Conservation (phyloP, 805 yeast genomes). For the Saccharomycopsis oosterbeekiorum region DNA sequence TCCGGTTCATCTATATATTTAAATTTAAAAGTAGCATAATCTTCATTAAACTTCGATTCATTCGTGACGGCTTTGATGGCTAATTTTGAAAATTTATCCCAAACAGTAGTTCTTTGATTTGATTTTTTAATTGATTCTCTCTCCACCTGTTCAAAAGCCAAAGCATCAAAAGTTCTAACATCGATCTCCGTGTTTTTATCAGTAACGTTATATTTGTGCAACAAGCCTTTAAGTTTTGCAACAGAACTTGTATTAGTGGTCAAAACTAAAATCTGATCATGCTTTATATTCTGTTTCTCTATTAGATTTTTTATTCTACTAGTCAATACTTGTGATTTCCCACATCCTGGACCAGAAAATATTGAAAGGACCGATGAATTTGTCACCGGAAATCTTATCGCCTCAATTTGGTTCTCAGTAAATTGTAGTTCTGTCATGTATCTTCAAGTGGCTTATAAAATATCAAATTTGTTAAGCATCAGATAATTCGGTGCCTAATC, state of each 20-base stretch:
- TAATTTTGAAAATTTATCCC: background rate
- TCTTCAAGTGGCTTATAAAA: too few species aligned
- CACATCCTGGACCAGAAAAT: constrained; percentile 18
- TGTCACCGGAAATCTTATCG: background rate
- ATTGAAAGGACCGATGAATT: constrained; percentile 1
- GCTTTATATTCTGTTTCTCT: background rate
- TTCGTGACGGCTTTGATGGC: background rate
- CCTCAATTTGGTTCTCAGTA: constrained; percentile 1
- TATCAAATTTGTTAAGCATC: too few species aligned
- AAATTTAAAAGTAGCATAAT: background rate
- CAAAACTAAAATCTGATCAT: background rate
- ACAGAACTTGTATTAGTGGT: background rate
- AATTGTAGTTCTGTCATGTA: background rate
- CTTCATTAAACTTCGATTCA: background rate
- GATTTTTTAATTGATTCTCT: background rate
- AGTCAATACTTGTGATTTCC: constrained; percentile 12
- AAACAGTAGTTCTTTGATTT: background rate
- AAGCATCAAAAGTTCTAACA: background rate
- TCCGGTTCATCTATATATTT: background rate
- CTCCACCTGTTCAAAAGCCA: background rate
- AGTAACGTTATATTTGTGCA: constrained; percentile 28
- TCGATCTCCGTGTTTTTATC: background rate
- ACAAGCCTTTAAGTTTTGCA: constrained; percentile 23
- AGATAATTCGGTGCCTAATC: too few species aligned
- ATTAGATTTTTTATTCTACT: background rate